Conservation (phyloP, 495 filamentous ascomycete species). For the Neurospora sp. region DNA sequence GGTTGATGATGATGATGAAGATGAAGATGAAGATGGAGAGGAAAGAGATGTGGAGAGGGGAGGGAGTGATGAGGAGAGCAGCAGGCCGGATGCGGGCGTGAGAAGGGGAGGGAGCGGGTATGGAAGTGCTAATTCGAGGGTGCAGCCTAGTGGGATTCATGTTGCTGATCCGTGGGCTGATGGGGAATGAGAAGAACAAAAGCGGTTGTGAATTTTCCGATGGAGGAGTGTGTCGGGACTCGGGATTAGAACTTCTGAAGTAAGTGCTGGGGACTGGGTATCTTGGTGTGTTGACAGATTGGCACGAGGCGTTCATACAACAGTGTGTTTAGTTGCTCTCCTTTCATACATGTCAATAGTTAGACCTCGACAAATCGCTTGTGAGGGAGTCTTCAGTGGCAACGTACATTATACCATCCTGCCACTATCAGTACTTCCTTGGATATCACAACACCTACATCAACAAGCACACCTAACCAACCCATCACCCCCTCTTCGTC, state of each 20-base stretch:
- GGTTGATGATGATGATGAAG: neutral
- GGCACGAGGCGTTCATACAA: neutral
- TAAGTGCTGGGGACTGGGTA: neutral
- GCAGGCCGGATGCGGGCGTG: neutral
- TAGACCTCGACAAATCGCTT: neutral
- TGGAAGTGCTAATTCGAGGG: neutral
- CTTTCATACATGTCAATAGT: too few species aligned
- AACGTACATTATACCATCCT: neutral
- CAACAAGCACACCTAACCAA: neutral
- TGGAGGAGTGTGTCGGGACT: neutral
- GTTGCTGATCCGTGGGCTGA: neutral
- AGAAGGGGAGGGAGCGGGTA: neutral
- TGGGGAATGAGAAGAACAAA: neutral
- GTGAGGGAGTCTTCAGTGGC: neutral
- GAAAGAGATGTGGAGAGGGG: neutral
- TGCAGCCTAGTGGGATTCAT: neutral
- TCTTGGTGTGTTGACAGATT: neutral
- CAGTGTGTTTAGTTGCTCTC: neutral
- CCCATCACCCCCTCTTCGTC: slow-evolving; percentile 8
- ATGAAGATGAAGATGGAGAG: neutral
- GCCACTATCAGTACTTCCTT: neutral
- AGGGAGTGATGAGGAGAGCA: neutral
- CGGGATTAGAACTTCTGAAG: neutral
- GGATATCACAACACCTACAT: neutral
- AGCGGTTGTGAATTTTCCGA: neutral